Evolutionary conservation across 805 yeast genomes (phyloP).

Genomic region (Candida berthetii): DNA sequence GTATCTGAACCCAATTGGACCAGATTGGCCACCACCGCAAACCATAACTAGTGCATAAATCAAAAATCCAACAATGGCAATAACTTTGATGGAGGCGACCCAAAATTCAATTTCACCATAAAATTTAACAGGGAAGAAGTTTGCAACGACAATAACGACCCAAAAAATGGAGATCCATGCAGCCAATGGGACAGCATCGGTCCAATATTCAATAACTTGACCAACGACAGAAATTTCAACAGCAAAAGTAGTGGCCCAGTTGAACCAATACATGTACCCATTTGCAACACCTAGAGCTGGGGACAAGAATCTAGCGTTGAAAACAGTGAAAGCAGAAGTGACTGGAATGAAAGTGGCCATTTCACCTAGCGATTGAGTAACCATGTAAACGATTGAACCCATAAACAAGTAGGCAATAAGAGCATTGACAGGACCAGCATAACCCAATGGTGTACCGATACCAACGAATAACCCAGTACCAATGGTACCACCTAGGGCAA

Average conservation of each 20-base stretch:
- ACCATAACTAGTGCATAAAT: conserved; percentile 48
- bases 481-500: conserved; percentile 69
- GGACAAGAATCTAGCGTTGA: conserved; percentile 55
- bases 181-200: conserved; percentile 47
- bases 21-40: conserved; percentile 49
- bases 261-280: conserved; percentile 68
- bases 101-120: conserved; percentile 54
- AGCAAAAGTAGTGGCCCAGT: conserved; percentile 68
- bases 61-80: conserved; percentile 50
- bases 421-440: conserved; percentile 62
- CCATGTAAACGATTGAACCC: conserved; percentile 53
- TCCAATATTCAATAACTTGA: conserved; percentile 48
- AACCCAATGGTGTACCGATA: conserved; percentile 44
- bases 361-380: conserved; percentile 65
- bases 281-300: conserved; percentile 63
- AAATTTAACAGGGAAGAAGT: conserved; percentile 47
- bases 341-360: conserved; percentile 73
- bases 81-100: conserved; percentile 45
- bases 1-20: conserved; percentile 58
- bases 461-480: conserved; percentile 69
- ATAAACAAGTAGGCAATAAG: conserved; percentile 57
- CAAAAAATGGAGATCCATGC: conserved; percentile 58
- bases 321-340: conserved; percentile 54
- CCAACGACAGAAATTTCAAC: conserved; percentile 53
- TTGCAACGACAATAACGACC: conserved; percentile 34